Evolutionary conservation across 1,284 basidiomycete species (phyloP), one percentile per base, ranked within the genome.

Genomic region (Boletus semigastroideus): DNA sequence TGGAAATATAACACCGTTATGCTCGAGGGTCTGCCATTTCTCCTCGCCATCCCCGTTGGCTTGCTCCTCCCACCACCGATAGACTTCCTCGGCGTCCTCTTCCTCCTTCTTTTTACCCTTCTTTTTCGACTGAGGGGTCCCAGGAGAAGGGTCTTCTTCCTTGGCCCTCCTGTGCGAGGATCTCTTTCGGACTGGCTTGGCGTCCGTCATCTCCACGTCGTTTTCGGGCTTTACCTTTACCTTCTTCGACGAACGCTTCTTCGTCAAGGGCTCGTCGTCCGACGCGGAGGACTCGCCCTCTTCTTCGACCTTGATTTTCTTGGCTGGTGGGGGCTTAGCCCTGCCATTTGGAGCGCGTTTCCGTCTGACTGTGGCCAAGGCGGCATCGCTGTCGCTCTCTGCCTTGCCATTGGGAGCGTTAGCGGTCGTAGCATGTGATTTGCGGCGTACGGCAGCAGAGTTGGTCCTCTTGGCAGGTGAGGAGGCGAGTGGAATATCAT

Each of bases 1-100:
- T 54, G 97, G 96, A 74, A 99, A 99, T 58, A 95, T 82, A 34
- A 99, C 95, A 46, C 95, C 97, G 59, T 84, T 87, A 73, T 99
- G 97, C 66, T 94, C 86, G 43, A 99, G 80, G 11, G 91, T 95
- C 49, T 83, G 83, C 97, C 97, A 99, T 72, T 98, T 95, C 58
- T 83, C 77, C 27, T 84, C 78, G 6, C 84, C 89, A 66, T 95
- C 91, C 52, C 83, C 84, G 53, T 85, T 76, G 20, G 74, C 75
- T 61, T 87, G 78, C 41, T 75, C 73, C 67, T 90, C 85, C 93
- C 92, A 95, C 92, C 92, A 95, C 59, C 83, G 82, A 69, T 83
- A 92, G 40, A 82, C 75, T 50, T 86, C 86, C 60, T 88, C 88
- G 54, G 84, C 72, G 45, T 82, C 83, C 54, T 86, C 77, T 62